These are phyloP conservation scores for Canavalia ensiformis DNA, from an alignment of 306 rosid genomes.

Conservation along the genomic window DNA sequence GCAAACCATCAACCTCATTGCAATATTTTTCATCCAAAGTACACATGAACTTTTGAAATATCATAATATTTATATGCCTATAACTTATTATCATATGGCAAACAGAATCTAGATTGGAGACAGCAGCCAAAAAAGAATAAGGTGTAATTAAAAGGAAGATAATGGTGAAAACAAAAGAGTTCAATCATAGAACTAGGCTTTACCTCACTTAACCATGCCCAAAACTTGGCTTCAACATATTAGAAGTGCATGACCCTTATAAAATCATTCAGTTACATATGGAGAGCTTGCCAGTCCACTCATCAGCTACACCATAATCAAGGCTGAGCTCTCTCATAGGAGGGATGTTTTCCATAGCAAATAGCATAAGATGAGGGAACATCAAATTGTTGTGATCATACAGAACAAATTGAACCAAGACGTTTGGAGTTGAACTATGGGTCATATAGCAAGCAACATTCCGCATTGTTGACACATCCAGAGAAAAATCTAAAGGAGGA, in stretches of 20 bases:
- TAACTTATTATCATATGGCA: background rate
- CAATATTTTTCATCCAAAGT: conserved; percentile 12
- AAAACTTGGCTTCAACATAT: conserved; percentile 57
- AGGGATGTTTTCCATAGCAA: conserved; percentile 96
- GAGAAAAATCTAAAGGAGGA: conserved; percentile 91
- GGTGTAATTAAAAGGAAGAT: conserved; percentile 5
- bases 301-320: conserved; percentile 95
- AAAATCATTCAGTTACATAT: conserved; percentile 74
- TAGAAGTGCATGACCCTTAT: conserved; percentile 50
- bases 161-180: conserved; percentile 20
- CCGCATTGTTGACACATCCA: conserved; percentile 93
- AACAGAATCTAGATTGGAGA: conserved; percentile 25
- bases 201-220: conserved; percentile 62
- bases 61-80: conserved; percentile 21
- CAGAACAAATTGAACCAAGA: conserved; percentile 87
- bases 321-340: conserved; percentile 96
- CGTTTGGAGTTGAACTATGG: conserved; percentile 85
- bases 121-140: conserved; percentile 29
- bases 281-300: conserved; percentile 79
- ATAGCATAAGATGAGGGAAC: conserved; percentile 97
- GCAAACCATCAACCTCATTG: conserved; percentile 32
- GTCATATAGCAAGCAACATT: conserved; percentile 96
- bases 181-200: conserved; percentile 24
- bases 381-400: conserved; percentile 91
- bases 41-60: conserved; percentile 16